Evolutionary conservation across 2,329 filamentous ascomycete genomes (phyloP), one percentile per base, ranked within the genome.

Genomic region (Talaromyces amestolkiae): DNA sequence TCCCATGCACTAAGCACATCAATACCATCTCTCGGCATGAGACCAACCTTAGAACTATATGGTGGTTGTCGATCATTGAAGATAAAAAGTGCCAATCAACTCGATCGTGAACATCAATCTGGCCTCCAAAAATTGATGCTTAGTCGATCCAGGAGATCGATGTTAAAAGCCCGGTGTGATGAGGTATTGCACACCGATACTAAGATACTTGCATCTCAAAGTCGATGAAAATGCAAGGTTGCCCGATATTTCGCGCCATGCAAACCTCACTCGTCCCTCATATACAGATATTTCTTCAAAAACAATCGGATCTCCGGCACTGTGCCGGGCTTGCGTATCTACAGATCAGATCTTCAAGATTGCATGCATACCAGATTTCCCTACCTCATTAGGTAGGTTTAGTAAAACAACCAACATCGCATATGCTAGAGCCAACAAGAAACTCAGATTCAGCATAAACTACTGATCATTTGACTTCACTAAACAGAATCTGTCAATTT

Each of bases 321-420:
- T 43, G n/a, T 27, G 24, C 37, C 9, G 56, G 24, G 22, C 47
- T 62, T 51, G 58, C 22, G 43, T n/a, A 62, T 37, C 49, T 43
- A 62, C 6, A 35, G 35, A 54, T 54, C 22, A 54, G 60, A 54
- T 43, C 35, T 62, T 10, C 22, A 43, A 51, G 24, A 22, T 47
- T 62, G 60, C 45, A 53, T 51, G 60, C 47, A 54, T 61, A 27
- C 13, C 47, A 61, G 33, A 61, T 33, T 43, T 19, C 13, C 11
- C n/a, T 27, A 22, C 33, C 27, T 33, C 10, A 27, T 51, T 17
- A 31, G 15, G 13, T 51, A 27, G 24, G 45, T 13, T 41, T 15
- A 49, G 22, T 24, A 51, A 51, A 54, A 8, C 31, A 54, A 19
- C 3, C 27, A 13, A 35, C 31, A 33, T 33, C 31, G 47, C 22